A percentile compares a stretch with the other conserved stretches of the same genome.
Conservation (phyloP, 2,329 filamentous ascomycete genomes). For the Colletotrichum sp. region DNA sequence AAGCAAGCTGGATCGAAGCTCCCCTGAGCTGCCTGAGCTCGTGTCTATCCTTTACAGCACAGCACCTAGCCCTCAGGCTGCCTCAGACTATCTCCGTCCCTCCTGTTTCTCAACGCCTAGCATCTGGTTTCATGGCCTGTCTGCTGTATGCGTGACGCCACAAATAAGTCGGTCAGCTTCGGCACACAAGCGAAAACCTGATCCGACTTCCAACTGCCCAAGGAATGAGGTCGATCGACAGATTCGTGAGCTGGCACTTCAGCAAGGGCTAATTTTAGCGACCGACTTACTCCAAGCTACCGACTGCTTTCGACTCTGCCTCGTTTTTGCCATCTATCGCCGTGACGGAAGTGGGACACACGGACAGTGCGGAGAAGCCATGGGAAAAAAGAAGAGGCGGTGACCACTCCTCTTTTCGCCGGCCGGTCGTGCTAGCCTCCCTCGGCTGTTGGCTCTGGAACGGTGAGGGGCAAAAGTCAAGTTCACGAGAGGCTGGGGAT, state of each 20-base stretch:
- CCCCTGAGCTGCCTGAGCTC: not conserved
- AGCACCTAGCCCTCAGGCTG: not conserved
- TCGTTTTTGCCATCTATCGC: conserved; percentile 2
- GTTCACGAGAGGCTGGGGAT: conserved; percentile 11
- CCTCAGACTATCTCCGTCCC: not conserved
- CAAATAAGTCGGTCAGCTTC: conserved; percentile 17
- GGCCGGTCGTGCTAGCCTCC: conserved; percentile 7
- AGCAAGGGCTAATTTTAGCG: conserved; percentile 18
- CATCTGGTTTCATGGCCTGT: not conserved
- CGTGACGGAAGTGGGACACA: conserved; percentile 18
- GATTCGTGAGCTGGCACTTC: conserved; percentile 19
- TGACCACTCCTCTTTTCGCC: conserved; percentile 12
- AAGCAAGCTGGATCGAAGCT: not conserved
- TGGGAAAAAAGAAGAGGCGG: conserved; percentile 13
- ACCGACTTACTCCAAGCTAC: not conserved
- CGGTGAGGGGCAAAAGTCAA: conserved; percentile 14
- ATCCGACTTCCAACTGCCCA: conserved; percentile 6
- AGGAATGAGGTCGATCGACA: conserved; percentile 20
- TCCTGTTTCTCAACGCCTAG: not conserved
- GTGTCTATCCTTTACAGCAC: not conserved
- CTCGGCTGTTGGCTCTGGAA: conserved; percentile 15
- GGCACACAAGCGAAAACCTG: conserved; percentile 18
- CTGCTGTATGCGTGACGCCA: conserved; percentile 16
- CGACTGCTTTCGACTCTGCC: conserved; percentile 4
- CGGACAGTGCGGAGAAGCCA: conserved; percentile 18